Conservation (phyloP, 2,329 filamentous ascomycete genomes). For the Leptoxyphium fumago region DNA sequence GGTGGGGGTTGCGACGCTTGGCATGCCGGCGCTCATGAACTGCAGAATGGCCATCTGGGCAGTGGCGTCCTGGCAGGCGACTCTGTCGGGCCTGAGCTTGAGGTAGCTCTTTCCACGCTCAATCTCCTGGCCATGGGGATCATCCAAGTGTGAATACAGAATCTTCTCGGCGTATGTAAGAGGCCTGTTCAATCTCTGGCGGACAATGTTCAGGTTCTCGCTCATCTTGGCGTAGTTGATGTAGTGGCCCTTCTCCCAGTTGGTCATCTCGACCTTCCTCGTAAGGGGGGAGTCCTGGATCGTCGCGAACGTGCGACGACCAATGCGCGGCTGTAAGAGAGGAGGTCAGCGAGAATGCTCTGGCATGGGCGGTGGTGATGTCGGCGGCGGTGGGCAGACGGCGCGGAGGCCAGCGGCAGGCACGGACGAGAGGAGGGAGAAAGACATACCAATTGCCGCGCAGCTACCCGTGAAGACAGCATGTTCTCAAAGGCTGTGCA, state of each 20-base stretch:
- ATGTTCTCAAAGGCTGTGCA: constrained; percentile 14
- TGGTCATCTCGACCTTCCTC: constrained; percentile 96
- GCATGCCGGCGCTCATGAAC: constrained; percentile 99
- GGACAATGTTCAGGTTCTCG: constrained; percentile 87
- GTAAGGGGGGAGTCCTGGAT: constrained; percentile 74
- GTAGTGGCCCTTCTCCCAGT: constrained; percentile 88
- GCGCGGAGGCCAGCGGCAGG: neutral
- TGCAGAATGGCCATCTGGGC: constrained; percentile 99
- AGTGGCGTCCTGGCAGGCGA: constrained; percentile 98
- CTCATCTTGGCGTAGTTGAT: constrained; percentile 99
- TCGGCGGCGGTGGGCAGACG: too few species aligned
- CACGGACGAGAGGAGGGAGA: neutral
- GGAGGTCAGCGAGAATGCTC: too few species aligned
- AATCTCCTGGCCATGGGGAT: constrained; percentile 90
- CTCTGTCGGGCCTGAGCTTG: constrained; percentile 90
- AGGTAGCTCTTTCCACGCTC: constrained; percentile 92
- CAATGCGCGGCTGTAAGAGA: constrained; percentile 23
- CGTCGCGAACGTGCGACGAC: constrained; percentile 59
- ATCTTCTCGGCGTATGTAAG: constrained; percentile 97
- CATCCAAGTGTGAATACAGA: constrained; percentile 95
- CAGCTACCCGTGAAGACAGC: constrained; percentile 23
- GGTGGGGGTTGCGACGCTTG: constrained; percentile 79
- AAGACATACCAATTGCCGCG: constrained; percentile 25
- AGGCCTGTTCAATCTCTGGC: constrained; percentile 76
- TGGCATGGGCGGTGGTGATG: too few species aligned